Percentiles rank a stretch among this genome's conserved stretches.
Evolutionary conservation across 2,329 filamentous ascomycete species (phyloP).

Genomic region (Fusarium tuaranense): DNA sequence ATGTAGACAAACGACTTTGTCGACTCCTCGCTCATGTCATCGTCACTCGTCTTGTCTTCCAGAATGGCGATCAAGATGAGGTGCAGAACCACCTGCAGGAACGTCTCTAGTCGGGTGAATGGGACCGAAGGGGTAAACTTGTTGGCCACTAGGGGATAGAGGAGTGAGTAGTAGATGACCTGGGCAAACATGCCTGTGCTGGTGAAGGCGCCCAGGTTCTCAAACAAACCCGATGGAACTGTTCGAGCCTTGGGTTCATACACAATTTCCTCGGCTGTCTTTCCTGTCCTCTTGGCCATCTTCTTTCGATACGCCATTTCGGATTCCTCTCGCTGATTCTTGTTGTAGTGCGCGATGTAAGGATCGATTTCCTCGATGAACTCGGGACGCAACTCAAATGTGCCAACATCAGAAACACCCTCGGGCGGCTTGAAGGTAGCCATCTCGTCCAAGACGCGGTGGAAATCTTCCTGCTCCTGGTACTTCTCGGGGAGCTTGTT

Average conservation of each 20-base stretch:
- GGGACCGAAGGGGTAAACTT: conserved; percentile 80
- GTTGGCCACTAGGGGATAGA: conserved; percentile 80
- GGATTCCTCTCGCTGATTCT: conserved; percentile 96
- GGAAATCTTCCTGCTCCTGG: conserved; percentile 89
- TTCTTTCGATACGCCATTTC: conserved; percentile 89
- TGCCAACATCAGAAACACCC: conserved; percentile 90
- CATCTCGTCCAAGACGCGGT: conserved; percentile 86
- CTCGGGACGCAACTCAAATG: conserved; percentile 90
- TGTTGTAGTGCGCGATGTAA: conserved; percentile 95
- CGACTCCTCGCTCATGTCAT: conserved; percentile 59
- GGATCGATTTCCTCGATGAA: conserved; percentile 92
- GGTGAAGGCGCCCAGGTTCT: conserved; percentile 82
- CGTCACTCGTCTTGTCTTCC: conserved; percentile 78
- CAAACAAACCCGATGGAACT: conserved; percentile 82
- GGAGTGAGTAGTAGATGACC: conserved; percentile 87
- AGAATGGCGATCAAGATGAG: conserved; percentile 85
- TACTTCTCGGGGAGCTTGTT: conserved; percentile 89
- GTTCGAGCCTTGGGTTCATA: conserved; percentile 87
- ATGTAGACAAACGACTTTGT: conserved; percentile 78
- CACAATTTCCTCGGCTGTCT: conserved; percentile 83
- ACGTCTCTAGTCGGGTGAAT: conserved; percentile 86
- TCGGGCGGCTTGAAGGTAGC: conserved; percentile 91
- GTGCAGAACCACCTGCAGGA: conserved; percentile 91
- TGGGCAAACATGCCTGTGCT: conserved; percentile 88
- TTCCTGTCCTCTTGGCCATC: conserved; percentile 88